Evolutionary conservation across 2,329 filamentous ascomycete species (phyloP), one percentile per base, ranked within the genome.

Genomic region (Xylariomycetidae sp.): DNA sequence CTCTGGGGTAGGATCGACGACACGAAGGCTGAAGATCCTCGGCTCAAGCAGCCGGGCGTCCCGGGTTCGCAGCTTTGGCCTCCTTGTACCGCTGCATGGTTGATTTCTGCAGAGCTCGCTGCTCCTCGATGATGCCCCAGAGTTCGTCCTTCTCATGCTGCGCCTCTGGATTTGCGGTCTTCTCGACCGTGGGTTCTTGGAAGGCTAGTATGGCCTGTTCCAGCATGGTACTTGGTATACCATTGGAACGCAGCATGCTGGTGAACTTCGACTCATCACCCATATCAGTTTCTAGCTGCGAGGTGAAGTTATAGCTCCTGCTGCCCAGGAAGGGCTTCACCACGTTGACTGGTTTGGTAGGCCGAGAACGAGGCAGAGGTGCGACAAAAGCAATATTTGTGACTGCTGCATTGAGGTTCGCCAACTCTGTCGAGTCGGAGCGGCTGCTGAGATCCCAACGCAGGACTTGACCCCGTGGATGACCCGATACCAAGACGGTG

Each of bases 331-430:
- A 79, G n/a, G 90, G 90, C 64, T 95, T 95, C 39, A 90, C 70
- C 16, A 95, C 71, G 1, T 70, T 72, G 15, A 74, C 60, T 12
- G 72, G 66, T 45, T 75, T 70, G 13, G 69, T 71, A 43, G 53
- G 49, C 43, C 18, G 61, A 56, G 48, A 68, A 68, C 39, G 64
- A 63, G 57, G 60, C 17, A 72, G 67, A 0, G 85, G 78, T 8
- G 78, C 72, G 18, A 86, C 65, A 59, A 92, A 84, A n/a, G 70
- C 56, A 16, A 96, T 52, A 47, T 93, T 95, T 9, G 85, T 92
- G 20, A 95, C 79, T 13, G 87, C 79, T 4, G 86, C 83, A 34
- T 87, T 87, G 37, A 93, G 71, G 38, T 82, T 83, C 2, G 76
- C 70, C 29, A 90, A 52, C 32, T 81, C 77, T 3, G 78, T 74